A percentile compares a stretch with the other conserved stretches of the same genome.
Conservation (phyloP, 1,284 basidiomycete species). For the Ceratobasidium sp. region DNA sequence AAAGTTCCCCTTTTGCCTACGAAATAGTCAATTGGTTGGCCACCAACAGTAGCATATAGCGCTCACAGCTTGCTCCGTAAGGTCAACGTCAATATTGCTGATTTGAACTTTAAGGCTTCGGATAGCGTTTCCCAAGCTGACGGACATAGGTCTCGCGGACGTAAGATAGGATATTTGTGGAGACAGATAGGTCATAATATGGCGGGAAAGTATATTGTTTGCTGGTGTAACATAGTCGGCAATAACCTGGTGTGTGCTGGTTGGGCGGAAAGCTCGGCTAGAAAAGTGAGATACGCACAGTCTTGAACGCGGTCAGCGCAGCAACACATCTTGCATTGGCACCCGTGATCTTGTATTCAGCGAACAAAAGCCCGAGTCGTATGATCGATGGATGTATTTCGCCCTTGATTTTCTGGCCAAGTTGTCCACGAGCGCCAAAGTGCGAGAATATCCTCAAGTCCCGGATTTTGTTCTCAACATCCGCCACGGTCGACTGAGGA, state of each 20-base stretch:
- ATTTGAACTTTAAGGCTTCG: constrained; percentile 97
- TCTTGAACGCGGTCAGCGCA: constrained; percentile 84
- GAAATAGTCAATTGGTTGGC: constrained; percentile 38
- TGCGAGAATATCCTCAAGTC: constrained; percentile 74
- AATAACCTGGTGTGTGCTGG: constrained; percentile 66
- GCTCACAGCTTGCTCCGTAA: constrained; percentile 90
- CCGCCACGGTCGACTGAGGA: constrained; percentile 15
- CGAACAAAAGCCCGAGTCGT: constrained; percentile 80
- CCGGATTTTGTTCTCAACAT: constrained; percentile 27
- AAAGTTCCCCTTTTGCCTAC: constrained; percentile 87
- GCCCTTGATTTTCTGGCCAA: constrained; percentile 61
- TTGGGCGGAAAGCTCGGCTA: neutral
- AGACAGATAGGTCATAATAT: constrained; percentile 86
- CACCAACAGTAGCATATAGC: neutral
- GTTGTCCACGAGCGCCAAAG: constrained; percentile 62
- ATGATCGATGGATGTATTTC: constrained; percentile 84
- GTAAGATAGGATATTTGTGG: constrained; percentile 92
- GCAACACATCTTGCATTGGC: constrained; percentile 90
- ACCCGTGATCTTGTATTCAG: constrained; percentile 84
- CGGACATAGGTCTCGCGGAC: constrained; percentile 86
- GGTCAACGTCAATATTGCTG: constrained; percentile 87
- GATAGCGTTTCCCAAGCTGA: constrained; percentile 95
- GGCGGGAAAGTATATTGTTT: constrained; percentile 82
- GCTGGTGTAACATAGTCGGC: constrained; percentile 84
- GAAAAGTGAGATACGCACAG: constrained; percentile 58